Evolutionary conservation across 2,329 filamentous ascomycete genomes (phyloP).

Genomic region (Alternaria sp.): DNA sequence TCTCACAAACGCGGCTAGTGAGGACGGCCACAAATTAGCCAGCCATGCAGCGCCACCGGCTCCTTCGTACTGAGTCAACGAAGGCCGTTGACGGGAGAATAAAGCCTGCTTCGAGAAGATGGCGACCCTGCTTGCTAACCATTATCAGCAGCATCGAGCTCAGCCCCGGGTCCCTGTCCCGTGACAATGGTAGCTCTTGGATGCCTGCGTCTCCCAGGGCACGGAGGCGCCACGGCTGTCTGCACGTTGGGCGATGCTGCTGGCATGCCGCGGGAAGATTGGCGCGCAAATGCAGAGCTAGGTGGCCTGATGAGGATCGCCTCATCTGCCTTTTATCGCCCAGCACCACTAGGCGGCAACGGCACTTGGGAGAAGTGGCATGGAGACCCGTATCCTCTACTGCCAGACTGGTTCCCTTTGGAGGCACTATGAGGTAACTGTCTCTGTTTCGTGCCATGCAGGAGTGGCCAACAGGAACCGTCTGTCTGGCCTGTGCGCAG

Average conservation of each 20-base stretch:
- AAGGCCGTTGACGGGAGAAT: conserved; percentile 31
- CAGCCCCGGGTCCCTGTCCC: conserved; percentile 21
- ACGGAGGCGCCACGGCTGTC: conserved; percentile 16
- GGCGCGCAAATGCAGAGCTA: conserved; percentile 10
- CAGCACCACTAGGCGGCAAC: conserved; percentile 12
- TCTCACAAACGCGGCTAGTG: conserved; percentile 35
- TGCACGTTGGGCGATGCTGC: conserved; percentile 16
- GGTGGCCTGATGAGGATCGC: conserved; percentile 18
- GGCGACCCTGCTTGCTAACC: conserved; percentile 27
- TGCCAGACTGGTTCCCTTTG: conserved; percentile 3
- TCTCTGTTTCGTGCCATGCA: conserved; percentile 11
- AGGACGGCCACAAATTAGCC: conserved; percentile 32
- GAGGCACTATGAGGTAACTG: conserved; percentile 6
- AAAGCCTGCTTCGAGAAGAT: conserved; percentile 39
- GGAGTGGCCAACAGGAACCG: conserved; percentile 5
- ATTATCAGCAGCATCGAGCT: conserved; percentile 10
- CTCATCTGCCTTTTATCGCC: conserved; percentile 7
- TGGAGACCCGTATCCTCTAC: background rate
- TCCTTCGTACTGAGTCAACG: conserved; percentile 24
- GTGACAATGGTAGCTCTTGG: conserved; percentile 21
- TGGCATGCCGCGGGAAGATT: conserved; percentile 21
- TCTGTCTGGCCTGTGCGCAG: background rate
- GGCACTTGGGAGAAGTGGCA: conserved; percentile 2
- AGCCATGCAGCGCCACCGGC: conserved; percentile 28
- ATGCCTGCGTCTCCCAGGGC: conserved; percentile 18